Evolutionary conservation across 306 rosid genomes (phyloP).

Genomic region (Crotalaria pallida): DNA sequence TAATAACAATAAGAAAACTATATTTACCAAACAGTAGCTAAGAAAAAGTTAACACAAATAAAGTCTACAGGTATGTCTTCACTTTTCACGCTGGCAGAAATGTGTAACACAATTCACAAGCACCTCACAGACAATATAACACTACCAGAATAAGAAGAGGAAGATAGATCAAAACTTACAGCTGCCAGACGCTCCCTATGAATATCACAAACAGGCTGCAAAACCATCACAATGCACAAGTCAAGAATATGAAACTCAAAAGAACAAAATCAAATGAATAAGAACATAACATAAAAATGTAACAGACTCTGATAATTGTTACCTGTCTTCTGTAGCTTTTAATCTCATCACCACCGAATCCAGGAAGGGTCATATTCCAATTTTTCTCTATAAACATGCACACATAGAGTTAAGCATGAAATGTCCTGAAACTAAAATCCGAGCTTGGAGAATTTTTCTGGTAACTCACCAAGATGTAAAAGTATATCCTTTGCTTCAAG

Average conservation of each 20-base stretch:
- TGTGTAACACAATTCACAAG: not conserved
- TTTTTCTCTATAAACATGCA: slow-evolving; percentile 55
- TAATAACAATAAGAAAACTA: not conserved
- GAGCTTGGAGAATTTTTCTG: not conserved
- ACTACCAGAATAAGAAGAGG: not conserved
- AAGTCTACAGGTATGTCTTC: not conserved
- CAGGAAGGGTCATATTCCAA: slow-evolving; percentile 92
- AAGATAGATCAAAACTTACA: slow-evolving; percentile 48
- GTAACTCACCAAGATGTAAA: slow-evolving; percentile 76
- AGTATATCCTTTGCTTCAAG: slow-evolving; percentile 93
- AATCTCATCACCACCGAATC: slow-evolving; percentile 90
- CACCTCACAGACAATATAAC: not conserved
- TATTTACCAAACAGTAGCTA: not conserved
- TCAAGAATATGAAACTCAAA: slow-evolving; percentile 12
- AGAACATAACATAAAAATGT: slow-evolving; percentile 12
- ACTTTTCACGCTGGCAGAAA: not conserved
- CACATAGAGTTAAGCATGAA: slow-evolving; percentile 10
- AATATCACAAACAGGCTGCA: slow-evolving; percentile 63
- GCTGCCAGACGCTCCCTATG: slow-evolving; percentile 89
- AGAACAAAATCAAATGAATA: not conserved
- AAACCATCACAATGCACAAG: slow-evolving; percentile 27
- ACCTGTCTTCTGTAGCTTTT: slow-evolving; percentile 78
- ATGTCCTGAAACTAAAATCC: not conserved
- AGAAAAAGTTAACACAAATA: not conserved
- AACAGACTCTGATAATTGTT: slow-evolving; percentile 17